Conservation (phyloP, 345 rosid genomes). For the Sisymbrium altissimum region DNA sequence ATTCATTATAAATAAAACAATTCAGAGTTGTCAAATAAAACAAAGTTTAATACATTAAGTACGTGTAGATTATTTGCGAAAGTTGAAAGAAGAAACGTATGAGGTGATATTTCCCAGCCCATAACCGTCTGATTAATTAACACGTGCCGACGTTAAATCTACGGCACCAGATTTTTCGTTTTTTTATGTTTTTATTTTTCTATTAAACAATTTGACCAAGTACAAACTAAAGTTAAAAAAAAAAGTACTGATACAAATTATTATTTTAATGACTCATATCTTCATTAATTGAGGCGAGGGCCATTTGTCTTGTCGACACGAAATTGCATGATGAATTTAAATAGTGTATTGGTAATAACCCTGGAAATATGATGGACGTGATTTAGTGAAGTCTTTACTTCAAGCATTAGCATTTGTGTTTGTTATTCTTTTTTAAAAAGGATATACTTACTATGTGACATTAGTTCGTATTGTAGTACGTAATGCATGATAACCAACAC, state of each 20-base stretch:
- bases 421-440: not conserved
- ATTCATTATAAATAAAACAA: not conserved
- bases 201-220: not conserved
- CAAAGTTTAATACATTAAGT: not conserved
- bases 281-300: not conserved
- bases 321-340: conserved; percentile 11
- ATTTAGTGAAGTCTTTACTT: not conserved
- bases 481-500: not conserved
- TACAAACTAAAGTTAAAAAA: no score
- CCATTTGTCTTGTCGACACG: conserved; percentile 30
- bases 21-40: not conserved
- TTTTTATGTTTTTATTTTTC: not conserved
- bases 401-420: not conserved
- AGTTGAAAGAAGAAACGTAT: not conserved
- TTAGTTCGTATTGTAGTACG: no score
- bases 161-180: not conserved
- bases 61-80: not conserved
- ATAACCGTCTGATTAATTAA: conserved; percentile 3
- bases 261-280: conserved; percentile 9
- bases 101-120: not conserved
- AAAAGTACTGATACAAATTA: not conserved
- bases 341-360: not conserved
- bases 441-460: no score
- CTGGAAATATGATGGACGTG: not conserved
- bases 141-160: conserved; percentile 5